Evolutionary conservation across 2,329 filamentous ascomycete species (phyloP), one percentile per base, ranked within the genome.

Genomic region (Mariannaea elegans): DNA sequence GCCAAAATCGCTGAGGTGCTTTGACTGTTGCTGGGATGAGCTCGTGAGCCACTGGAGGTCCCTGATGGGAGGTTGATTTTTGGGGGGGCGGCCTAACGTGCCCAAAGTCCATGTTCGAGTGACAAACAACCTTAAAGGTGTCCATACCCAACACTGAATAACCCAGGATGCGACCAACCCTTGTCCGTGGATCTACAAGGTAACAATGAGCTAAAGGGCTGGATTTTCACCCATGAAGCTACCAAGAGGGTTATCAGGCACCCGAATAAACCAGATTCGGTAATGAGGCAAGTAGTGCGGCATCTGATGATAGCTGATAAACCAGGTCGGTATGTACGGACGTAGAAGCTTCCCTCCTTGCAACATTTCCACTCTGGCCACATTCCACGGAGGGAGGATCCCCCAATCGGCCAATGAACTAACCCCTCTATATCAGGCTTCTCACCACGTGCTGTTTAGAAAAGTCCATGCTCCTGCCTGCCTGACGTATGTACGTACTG

Each of bases 41-140:
- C 52, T 55, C 32, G 52, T 55, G 52, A 55, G 52, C 34, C 16
- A 36, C 32, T 31, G 18, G 21, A 31, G 31, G 5, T 36, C 6
- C 32, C 14, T 36, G 10, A 36, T n/a, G 14, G 32, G 5, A 36
- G 12, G 4, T 13, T n/a, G 32, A 5, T 36, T 14, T 36, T 36
- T 14, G 12, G 32, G 10, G 14, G 4, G 12, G 31, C 18, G 52
- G 36, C 14, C n/a, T 41, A 36, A 31, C 27, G 50, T 14, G 31
- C 49, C 49, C 49, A 47, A 55, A 38, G 3, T n/a, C 27, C 38
- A 38, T 52, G 49, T 34, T n/a, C n/a, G 39, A 52, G 39, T 38
- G 18, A 16, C 21, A 5, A 4, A 4, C 12, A n/a, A 36, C 12
- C 32, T 13, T 13, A 13, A 36, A 10, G 12, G 32, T n/a, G 14